phyloP scores from a whole-genome alignment of 176 grass and related monocot genomes.

The Canna indica region DNA sequence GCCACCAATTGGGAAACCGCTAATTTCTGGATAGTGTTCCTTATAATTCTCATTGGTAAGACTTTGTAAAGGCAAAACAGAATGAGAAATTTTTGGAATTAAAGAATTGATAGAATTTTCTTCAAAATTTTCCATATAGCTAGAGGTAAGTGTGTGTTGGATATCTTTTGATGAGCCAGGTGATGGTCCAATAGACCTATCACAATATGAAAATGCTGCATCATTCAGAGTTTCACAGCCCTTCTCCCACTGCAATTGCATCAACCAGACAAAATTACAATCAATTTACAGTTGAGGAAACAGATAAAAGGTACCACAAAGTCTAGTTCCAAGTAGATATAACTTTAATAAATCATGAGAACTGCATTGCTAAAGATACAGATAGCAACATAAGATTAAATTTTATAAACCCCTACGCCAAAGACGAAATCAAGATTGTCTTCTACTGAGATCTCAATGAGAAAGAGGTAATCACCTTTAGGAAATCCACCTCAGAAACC shows the following conservation, averaged over 20 bases:
- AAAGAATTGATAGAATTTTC: constrained; percentile 45
- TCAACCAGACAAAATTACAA: constrained; percentile 6
- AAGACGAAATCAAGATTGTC: neutral
- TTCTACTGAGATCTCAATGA: neutral
- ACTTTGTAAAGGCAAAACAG: constrained; percentile 99
- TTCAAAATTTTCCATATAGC: constrained; percentile 55
- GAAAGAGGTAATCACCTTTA: constrained; percentile 39
- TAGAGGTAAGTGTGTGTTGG: constrained; percentile 62
- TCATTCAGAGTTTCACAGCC: constrained; percentile 38
- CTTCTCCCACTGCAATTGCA: constrained; percentile 82
- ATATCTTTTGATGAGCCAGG: constrained; percentile 65
- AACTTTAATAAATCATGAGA: neutral
- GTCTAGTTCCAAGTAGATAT: neutral
- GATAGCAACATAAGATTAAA: neutral
- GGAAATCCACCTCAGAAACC: constrained; percentile 50
- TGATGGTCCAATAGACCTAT: constrained; percentile 36
- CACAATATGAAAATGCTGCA: constrained; percentile 10
- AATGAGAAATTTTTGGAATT: constrained; percentile 48
- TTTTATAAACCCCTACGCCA: neutral
- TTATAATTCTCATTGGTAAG: constrained; percentile 57
- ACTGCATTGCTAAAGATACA: neutral
- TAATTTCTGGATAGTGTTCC: constrained; percentile 38
- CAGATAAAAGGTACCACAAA: neutral
- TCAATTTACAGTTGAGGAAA: neutral
- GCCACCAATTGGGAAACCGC: constrained; percentile 29